Evolutionary conservation across 495 filamentous ascomycete genomes (phyloP).

Genomic region (Penicillium lagena): DNA sequence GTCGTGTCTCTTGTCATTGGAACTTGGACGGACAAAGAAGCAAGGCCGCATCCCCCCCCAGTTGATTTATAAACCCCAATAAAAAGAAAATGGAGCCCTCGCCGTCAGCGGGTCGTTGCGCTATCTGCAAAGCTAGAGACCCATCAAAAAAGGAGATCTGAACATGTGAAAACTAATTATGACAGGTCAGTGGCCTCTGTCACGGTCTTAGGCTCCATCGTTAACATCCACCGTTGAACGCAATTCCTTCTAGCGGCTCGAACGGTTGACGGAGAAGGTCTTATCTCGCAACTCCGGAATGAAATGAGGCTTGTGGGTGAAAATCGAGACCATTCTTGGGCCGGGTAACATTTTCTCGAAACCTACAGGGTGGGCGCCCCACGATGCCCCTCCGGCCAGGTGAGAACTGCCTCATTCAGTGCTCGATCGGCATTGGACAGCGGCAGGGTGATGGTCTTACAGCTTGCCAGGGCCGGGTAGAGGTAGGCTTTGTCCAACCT

Average conservation of each 20-base stretch:
- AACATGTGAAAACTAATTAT: background rate
- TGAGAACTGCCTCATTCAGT: constrained; percentile 2
- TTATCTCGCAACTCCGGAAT: too few species aligned
- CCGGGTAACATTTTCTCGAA: too few species aligned
- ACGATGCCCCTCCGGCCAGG: background rate
- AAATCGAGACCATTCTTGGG: background rate
- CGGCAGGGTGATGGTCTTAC: background rate
- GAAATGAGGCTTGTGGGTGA: background rate
- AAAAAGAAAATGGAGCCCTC: background rate
- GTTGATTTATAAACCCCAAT: constrained; percentile 17
- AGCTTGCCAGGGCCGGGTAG: background rate
- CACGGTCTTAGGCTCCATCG: too few species aligned
- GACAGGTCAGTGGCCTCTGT: background rate
- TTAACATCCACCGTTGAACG: too few species aligned
- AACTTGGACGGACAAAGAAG: constrained; percentile 20
- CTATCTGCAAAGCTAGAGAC: background rate
- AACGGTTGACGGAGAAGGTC: too few species aligned
- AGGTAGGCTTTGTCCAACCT: background rate
- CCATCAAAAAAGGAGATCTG: background rate
- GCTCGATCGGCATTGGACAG: constrained; percentile 5
- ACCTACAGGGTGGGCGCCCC: too few species aligned
- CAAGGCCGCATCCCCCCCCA: constrained; percentile 2
- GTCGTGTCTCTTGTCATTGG: constrained; percentile 15
- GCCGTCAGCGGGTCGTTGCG: background rate
- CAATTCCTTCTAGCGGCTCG: too few species aligned